Evolutionary conservation across 2,329 filamentous ascomycete species (phyloP).

Genomic region (Daldinia sp.): DNA sequence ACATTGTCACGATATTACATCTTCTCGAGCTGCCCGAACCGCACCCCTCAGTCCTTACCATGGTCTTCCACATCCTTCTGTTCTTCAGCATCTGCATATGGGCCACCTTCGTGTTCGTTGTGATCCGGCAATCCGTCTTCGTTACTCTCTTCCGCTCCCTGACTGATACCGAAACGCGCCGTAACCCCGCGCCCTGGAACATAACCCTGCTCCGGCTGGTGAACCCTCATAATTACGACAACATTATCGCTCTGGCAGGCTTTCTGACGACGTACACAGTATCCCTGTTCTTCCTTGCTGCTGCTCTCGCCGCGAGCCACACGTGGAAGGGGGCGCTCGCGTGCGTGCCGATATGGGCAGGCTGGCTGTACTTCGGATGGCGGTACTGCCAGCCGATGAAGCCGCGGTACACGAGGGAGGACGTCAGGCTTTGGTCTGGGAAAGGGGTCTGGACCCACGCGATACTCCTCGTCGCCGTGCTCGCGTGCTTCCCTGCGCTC

Average conservation of each 20-base stretch:
- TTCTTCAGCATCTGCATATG: not conserved
- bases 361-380: conserved; percentile 4
- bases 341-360: not conserved
- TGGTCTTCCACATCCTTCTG: not conserved
- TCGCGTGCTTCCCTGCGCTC: not conserved
- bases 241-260: not conserved
- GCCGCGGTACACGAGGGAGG: not conserved
- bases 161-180: not conserved
- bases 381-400: conserved; percentile 2
- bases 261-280: not conserved
- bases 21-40: conserved; percentile 3
- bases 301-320: not conserved
- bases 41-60: not conserved
- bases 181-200: not conserved
- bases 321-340: not conserved
- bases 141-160: not conserved
- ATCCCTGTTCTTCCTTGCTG: not conserved
- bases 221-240: not conserved
- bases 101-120: not conserved
- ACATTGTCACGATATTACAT: not conserved
- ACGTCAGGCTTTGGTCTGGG: not conserved
- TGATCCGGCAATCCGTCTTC: not conserved
- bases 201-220: not conserved
- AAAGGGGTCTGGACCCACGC: not conserved
- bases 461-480: not conserved